phyloP scores from a whole-genome alignment of 78 protist genomes.

The Acrasis kona region DNA sequence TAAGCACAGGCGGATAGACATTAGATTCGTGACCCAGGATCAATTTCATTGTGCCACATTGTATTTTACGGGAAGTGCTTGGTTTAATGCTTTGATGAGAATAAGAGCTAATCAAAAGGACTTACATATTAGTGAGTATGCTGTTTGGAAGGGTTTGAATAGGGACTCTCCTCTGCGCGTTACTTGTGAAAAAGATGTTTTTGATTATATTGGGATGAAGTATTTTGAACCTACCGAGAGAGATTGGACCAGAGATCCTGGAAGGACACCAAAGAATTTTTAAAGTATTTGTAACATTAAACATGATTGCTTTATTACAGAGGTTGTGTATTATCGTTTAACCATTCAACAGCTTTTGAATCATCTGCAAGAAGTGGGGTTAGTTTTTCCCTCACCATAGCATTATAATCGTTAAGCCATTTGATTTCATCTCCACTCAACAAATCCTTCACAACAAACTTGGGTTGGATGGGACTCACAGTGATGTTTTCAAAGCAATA shows the following conservation, averaged over 20 bases:
- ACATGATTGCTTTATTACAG: too few relatives aligned
- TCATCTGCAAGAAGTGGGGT: neutral
- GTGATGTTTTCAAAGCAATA: slow-evolving; percentile 60
- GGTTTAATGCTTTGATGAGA: slow-evolving; percentile 7
- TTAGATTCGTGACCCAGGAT: slow-evolving; percentile 23
- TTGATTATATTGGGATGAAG: neutral
- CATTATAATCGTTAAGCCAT: slow-evolving; percentile 64
- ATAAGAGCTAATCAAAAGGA: neutral
- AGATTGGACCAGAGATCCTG: too few relatives aligned
- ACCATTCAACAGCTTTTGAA: neutral
- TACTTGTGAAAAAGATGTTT: slow-evolving; percentile 14
- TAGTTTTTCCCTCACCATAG: neutral
- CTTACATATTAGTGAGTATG: slow-evolving; percentile 12
- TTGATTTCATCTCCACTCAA: slow-evolving; percentile 29
- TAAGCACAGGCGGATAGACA: slow-evolving; percentile 13
- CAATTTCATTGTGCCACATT: neutral
- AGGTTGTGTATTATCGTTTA: neutral
- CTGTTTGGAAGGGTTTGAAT: neutral
- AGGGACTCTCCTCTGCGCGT: neutral
- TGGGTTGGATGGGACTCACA: slow-evolving; percentile 9
- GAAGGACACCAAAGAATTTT: too few relatives aligned
- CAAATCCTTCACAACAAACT: slow-evolving; percentile 43
- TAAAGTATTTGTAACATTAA: too few relatives aligned
- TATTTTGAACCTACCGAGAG: neutral
- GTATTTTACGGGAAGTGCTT: slow-evolving; percentile 23